These are phyloP conservation scores for Hymenoscyphus infarciens DNA, from an alignment of 2,329 filamentous ascomycete genomes.

Conservation along the genomic window DNA sequence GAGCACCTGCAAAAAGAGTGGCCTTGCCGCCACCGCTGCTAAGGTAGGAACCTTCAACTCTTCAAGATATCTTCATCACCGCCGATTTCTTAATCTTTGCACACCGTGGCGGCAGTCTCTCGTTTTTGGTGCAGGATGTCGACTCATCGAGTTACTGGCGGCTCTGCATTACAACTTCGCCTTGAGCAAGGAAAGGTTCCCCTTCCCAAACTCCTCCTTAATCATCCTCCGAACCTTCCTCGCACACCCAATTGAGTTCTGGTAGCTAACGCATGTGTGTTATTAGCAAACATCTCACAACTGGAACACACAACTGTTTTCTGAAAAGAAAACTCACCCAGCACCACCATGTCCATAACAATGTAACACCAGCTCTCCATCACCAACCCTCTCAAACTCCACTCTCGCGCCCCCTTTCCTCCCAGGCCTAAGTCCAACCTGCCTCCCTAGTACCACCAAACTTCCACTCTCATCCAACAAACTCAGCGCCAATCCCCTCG, in stretches of 20 bases:
- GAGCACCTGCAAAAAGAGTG: neutral
- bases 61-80: neutral
- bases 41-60: neutral
- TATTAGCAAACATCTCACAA: too few species aligned
- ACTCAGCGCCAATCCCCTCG: conserved; percentile 20
- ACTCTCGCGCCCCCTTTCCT: conserved; percentile 42
- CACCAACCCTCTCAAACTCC: conserved; percentile 35
- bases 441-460: conserved; percentile 42
- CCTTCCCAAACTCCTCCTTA: too few species aligned
- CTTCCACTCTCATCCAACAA: conserved; percentile 35
- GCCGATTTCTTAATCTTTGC: neutral
- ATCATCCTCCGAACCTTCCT: conserved; percentile 22
- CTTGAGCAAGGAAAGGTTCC: too few species aligned
- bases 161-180: too few species aligned
- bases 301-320: too few species aligned
- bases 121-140: neutral
- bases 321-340: conserved; percentile 18
- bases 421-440: conserved; percentile 43
- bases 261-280: conserved; percentile 29
- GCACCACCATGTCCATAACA: conserved; percentile 46
- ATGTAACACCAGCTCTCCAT: conserved; percentile 38
- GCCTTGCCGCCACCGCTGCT: neutral
- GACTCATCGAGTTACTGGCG: neutral
- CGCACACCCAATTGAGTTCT: conserved; percentile 31
- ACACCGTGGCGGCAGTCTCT: neutral